phyloP scores from a whole-genome alignment of 495 filamentous ascomycete species.

The Rostrohypoxylon terebratum region DNA sequence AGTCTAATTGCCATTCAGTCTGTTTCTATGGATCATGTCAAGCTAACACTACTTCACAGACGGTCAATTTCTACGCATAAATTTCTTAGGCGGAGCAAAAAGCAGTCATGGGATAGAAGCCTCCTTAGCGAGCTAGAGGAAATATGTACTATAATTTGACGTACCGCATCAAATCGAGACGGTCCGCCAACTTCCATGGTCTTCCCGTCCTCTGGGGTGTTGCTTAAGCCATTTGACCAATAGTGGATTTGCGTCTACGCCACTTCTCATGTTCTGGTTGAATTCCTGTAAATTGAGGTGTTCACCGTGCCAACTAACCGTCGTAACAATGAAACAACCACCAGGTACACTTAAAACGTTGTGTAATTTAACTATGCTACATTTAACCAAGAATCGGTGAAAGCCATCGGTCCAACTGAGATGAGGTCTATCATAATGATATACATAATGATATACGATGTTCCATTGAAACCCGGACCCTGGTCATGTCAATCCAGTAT shows the following conservation, averaged over 20 bases:
- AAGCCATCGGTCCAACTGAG: not conserved
- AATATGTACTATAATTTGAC: constrained; percentile 42
- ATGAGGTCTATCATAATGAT: not conserved
- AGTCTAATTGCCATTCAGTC: constrained; percentile 47
- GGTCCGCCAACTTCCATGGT: constrained; percentile 8
- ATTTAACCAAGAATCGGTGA: not conserved
- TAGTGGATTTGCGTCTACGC: not conserved
- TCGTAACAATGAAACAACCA: not conserved
- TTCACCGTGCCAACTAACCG: not conserved
- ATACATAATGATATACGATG: not conserved
- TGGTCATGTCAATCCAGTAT: not conserved
- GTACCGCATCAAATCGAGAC: constrained; percentile 15
- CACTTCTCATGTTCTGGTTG: not conserved
- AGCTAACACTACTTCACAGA: constrained; percentile 57
- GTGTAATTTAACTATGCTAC: not conserved
- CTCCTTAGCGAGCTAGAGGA: constrained; percentile 11
- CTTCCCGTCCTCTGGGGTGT: not conserved
- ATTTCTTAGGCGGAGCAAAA: constrained; percentile 53
- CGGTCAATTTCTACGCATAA: constrained; percentile 71
- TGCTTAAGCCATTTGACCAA: not conserved
- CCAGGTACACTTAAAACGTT: not conserved
- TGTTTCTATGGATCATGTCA: not conserved
- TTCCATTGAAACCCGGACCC: not conserved
- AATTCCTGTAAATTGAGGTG: not conserved
- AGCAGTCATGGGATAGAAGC: constrained; percentile 36